These are phyloP conservation scores for Penicillium griseofulvum DNA, from an alignment of 2,329 filamentous ascomycete genomes.

Conservation along the genomic window DNA sequence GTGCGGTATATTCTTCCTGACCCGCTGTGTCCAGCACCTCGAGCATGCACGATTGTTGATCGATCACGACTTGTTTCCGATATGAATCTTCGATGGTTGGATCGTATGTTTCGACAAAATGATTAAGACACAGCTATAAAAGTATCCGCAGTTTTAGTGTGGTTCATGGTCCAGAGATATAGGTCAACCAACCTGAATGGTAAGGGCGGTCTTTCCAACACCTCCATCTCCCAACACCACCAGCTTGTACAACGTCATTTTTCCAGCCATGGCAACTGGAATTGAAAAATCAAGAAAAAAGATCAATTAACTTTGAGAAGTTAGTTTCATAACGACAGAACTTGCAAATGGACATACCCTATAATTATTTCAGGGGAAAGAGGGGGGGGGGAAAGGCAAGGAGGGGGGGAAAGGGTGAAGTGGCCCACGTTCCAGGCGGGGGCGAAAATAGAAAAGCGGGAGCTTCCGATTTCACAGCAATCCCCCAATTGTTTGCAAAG, in stretches of 20 bases:
- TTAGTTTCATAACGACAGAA: background rate
- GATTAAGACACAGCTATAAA: constrained; percentile 87
- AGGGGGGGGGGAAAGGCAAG: background rate
- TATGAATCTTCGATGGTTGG: constrained; percentile 68
- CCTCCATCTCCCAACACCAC: constrained; percentile 93
- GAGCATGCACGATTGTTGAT: constrained; percentile 92
- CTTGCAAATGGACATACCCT: background rate
- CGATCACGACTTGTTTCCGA: constrained; percentile 75
- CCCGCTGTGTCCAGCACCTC: constrained; percentile 96
- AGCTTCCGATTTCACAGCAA: constrained; percentile 7
- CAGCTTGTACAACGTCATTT: constrained; percentile 94
- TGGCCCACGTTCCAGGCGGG: constrained; percentile 15
- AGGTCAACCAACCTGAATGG: constrained; percentile 63
- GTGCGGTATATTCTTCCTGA: constrained; percentile 96
- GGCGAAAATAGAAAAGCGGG: constrained; percentile 8
- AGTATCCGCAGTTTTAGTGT: constrained; percentile 2
- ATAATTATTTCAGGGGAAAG: constrained; percentile 1
- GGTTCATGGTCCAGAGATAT: background rate
- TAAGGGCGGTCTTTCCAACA: constrained; percentile 90
- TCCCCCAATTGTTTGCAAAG: constrained; percentile 4
- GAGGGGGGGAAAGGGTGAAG: constrained; percentile 12
- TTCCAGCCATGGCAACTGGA: constrained; percentile 66
- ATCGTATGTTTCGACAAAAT: constrained; percentile 91
- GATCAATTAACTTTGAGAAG: constrained; percentile 5
- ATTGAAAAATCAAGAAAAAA: background rate